Evolutionary conservation across 495 filamentous ascomycete genomes (phyloP).

Genomic region (Filosporella fistucella): DNA sequence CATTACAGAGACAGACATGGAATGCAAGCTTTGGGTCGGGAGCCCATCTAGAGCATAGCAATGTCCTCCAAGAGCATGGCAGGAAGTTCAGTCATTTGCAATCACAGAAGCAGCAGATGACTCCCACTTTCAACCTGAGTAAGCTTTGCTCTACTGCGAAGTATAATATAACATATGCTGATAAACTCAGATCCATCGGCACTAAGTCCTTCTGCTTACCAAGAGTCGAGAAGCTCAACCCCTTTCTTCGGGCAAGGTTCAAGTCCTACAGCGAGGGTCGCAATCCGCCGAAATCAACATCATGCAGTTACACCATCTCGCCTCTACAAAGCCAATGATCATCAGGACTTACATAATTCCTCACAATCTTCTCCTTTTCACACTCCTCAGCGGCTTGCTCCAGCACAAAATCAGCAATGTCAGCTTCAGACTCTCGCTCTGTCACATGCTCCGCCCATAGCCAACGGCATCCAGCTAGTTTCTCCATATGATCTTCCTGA

Average conservation of each 20-base stretch:
- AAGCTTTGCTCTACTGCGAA: slow-evolving; percentile 14
- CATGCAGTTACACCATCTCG: background rate
- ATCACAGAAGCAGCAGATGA: slow-evolving; percentile 24
- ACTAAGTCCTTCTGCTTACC: no score
- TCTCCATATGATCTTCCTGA: slow-evolving; percentile 72
- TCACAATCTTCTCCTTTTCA: background rate
- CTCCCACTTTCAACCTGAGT: slow-evolving; percentile 30
- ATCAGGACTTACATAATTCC: background rate
- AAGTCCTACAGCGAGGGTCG: slow-evolving; percentile 35
- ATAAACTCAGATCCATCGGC: no score
- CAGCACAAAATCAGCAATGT: background rate
- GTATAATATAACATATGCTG: no score
- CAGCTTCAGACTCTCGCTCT: slow-evolving; percentile 8
- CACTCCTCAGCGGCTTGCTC: background rate
- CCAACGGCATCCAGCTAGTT: slow-evolving; percentile 70
- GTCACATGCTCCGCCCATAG: slow-evolving; percentile 32
- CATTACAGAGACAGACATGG: background rate
- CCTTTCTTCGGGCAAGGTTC: slow-evolving; percentile 26
- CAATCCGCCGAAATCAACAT: slow-evolving; percentile 23
- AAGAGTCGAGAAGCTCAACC: slow-evolving; percentile 28
- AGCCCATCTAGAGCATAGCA: background rate
- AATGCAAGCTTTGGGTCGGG: no score
- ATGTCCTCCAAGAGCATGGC: slow-evolving; percentile 1
- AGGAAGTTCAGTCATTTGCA: slow-evolving; percentile 24
- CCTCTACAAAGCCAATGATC: background rate